Evolutionary conservation across 495 filamentous ascomycete species (phyloP).

Genomic region (Penicillium egyptiacum): DNA sequence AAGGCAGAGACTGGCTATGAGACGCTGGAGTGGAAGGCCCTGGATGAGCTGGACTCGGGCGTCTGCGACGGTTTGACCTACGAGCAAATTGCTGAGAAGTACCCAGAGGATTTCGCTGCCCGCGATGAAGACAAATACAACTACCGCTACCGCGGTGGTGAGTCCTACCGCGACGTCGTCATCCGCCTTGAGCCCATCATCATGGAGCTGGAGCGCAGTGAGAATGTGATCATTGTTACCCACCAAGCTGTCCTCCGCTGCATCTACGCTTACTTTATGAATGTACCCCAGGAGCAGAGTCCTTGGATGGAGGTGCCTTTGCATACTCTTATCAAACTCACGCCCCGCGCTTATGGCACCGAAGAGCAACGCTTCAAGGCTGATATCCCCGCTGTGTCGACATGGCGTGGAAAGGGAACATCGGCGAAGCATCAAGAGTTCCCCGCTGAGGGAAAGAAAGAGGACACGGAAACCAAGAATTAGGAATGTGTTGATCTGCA

Average conservation of each 20-base stretch:
- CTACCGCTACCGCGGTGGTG: conserved; percentile 95
- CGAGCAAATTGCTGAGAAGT: conserved; percentile 82
- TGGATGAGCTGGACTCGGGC: conserved; percentile 94
- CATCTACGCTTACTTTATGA: conserved; percentile 99
- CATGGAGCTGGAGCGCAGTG: conserved; percentile 94
- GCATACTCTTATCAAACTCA: conserved; percentile 94
- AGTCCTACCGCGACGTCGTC: conserved; percentile 96
- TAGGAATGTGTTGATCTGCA: conserved; percentile 13
- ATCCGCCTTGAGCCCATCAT: conserved; percentile 98
- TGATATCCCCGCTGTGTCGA: conserved; percentile 90
- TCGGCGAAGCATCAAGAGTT: conserved; percentile 71
- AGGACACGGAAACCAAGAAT: conserved; percentile 8
- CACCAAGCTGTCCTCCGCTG: conserved; percentile 96
- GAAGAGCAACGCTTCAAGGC: conserved; percentile 82
- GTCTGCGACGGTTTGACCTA: conserved; percentile 97
- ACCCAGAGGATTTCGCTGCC: conserved; percentile 91
- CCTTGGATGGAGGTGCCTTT: conserved; percentile 98
- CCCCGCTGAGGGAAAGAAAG: conserved; percentile 25
- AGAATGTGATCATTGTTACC: conserved; percentile 97
- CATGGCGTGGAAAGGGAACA: conserved; percentile 88
- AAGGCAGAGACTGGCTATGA: conserved; percentile 65
- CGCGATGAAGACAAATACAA: conserved; percentile 98
- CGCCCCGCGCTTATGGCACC: conserved; percentile 90
- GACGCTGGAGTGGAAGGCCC: conserved; percentile 96
- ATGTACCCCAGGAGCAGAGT: conserved; percentile 83